Percentiles rank a stretch among this genome's conserved stretches.
Evolutionary conservation across 2,329 filamentous ascomycete species (phyloP).

Genomic region (Albophoma yamanashiensis): DNA sequence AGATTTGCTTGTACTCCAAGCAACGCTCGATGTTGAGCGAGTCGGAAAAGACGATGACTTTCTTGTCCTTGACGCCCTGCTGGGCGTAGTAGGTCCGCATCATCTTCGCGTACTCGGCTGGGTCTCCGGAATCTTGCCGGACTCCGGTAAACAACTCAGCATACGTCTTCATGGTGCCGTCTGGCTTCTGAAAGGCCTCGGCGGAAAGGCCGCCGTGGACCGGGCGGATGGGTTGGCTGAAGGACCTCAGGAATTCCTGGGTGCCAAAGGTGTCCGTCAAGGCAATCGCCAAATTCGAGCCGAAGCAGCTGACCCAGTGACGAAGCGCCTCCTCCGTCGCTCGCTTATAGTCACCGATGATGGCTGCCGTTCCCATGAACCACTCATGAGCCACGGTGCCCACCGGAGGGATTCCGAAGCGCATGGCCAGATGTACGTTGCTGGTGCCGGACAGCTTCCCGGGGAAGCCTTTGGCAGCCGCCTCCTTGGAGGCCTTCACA

Average conservation of each 20-base stretch:
- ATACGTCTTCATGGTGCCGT: constrained; percentile 49
- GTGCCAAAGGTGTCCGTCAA: constrained; percentile 97
- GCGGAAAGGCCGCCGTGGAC: constrained; percentile 30
- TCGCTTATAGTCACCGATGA: constrained; percentile 71
- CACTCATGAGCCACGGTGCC: constrained; percentile 93
- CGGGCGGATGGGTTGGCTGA: constrained; percentile 52
- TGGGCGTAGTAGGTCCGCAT: constrained; percentile 74
- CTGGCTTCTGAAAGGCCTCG: constrained; percentile 27
- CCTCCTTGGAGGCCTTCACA: constrained; percentile 66
- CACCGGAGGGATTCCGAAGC: constrained; percentile 72
- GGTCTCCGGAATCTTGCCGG: constrained; percentile 85
- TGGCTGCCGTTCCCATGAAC: constrained; percentile 98
- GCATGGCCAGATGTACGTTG: constrained; percentile 95
- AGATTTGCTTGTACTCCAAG: constrained; percentile 76
- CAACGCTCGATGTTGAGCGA: constrained; percentile 86
- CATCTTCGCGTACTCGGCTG: constrained; percentile 64
- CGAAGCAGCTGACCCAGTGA: constrained; percentile 89
- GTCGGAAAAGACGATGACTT: constrained; percentile 91
- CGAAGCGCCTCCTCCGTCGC: constrained; percentile 77
- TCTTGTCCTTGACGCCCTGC: constrained; percentile 66
- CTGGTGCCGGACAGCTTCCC: constrained; percentile 82
- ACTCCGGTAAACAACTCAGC: constrained; percentile 76
- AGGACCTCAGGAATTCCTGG: constrained; percentile 74
- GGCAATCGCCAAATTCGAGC: constrained; percentile 73
- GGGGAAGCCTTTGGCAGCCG: constrained; percentile 48